Base-by-base conservation (phyloP, 1,284 basidiomycete genomes). In the Agroathelia rolfsii region DNA sequence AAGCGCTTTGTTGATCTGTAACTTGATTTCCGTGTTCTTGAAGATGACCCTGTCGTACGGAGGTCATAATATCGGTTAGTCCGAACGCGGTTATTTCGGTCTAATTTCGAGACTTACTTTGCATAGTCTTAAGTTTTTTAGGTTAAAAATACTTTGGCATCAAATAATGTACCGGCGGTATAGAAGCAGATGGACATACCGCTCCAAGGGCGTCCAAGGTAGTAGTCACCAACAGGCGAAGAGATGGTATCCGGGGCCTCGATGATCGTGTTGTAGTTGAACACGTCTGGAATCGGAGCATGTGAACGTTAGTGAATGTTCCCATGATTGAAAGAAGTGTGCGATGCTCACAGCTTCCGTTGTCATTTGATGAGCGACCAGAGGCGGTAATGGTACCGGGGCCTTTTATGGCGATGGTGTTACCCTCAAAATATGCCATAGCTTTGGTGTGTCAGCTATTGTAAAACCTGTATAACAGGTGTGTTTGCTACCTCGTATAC, bases 311-410 rank as follows among this genome's bases (percentile, higher is more conserved):
- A n/a, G n/a, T n/a, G n/a, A n/a, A n/a, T n/a, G n/a, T n/a, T n/a
- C n/a, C n/a, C n/a, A n/a, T n/a, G n/a, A n/a, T n/a, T n/a, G n/a
- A n/a, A n/a, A n/a, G n/a, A n/a, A n/a, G n/a, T n/a, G n/a, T n/a
- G n/a, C n/a, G n/a, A n/a, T n/a, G n/a, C 59, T 42, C 39, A 69
- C 63, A 74, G 43, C 62, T 69, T 39, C 62, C 62, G 29, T 48
- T 48, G 43, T 72, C 68, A 34, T 64, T 52, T 2, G 59, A 55
- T 36, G 60, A 48, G 28, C 70, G 60, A 17, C 71, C 71, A 35
- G 58, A 67, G 2, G 72, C 72, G 11, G 69, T 72, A 32, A 73
- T 56, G 32, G 41, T 38, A 6, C 55, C 53, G 8, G 46, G 39
- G n/a, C 38, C 48, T 22, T 38, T 38, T 21, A 39, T 50, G 4